A percentile compares a stretch with the other conserved stretches of the same genome.
Evolutionary conservation across 306 rosid genomes (phyloP).

Genomic region (Mimosa pudica): DNA sequence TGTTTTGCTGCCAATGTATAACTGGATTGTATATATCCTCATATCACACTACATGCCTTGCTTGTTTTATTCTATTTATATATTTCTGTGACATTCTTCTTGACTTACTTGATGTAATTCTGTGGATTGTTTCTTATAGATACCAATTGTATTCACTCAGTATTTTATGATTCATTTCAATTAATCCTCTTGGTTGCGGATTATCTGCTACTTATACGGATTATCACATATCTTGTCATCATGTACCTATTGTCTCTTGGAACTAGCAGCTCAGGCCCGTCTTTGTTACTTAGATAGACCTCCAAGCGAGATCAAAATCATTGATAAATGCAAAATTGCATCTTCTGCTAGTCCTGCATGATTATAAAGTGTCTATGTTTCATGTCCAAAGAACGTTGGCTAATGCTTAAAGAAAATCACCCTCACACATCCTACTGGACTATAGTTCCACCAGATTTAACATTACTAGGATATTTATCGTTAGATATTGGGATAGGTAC

Average conservation of each 20-base stretch:
- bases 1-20: too few relatives aligned
- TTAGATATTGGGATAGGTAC: background rate
- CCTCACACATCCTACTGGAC: background rate
- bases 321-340: background rate
- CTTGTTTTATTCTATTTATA: background rate
- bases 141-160: background rate
- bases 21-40: too few relatives aligned
- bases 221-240: background rate
- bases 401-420: background rate
- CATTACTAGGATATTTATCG: background rate
- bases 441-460: background rate
- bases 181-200: background rate
- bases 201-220: background rate
- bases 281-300: background rate
- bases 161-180: background rate
- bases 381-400: background rate
- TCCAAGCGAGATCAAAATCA: background rate
- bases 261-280: background rate
- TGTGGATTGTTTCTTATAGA: background rate
- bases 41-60: background rate
- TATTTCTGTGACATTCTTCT: background rate
- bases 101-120: background rate
- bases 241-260: background rate
- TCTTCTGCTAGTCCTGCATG: slow-evolving; percentile 2
- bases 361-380: background rate